A percentile compares a stretch with the other conserved stretches of the same genome.
Evolutionary conservation across 176 grass and related monocot species (phyloP).

Genomic region (Pharus latifolius): DNA sequence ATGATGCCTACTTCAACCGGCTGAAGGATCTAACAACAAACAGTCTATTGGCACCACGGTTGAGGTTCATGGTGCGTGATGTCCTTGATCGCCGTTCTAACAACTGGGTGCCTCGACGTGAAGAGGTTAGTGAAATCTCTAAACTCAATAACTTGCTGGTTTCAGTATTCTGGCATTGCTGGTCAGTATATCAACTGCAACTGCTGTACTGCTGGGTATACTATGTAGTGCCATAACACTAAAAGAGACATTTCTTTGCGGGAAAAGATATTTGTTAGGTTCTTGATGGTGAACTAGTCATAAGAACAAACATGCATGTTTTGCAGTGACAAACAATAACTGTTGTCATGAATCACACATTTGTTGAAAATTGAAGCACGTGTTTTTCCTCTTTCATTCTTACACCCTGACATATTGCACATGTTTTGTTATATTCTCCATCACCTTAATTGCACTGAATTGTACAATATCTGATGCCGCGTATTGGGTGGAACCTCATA

Average conservation of each 20-base stretch:
- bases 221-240: not conserved
- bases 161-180: not conserved
- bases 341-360: not conserved
- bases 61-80: conserved; percentile 72
- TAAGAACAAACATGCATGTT: not conserved
- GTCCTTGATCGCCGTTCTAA: conserved; percentile 71
- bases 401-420: not conserved
- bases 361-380: not conserved
- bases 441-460: not conserved
- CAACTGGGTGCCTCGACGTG: conserved; percentile 83
- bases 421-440: not conserved
- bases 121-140: conserved; percentile 52
- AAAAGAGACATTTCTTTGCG: not conserved
- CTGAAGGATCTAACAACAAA: conserved; percentile 62
- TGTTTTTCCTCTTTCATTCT: not conserved
- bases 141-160: not conserved
- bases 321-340: not conserved
- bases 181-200: not conserved
- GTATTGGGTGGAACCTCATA: not conserved
- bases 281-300: not conserved
- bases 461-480: not conserved
- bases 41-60: conserved; percentile 47
- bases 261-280: not conserved
- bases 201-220: not conserved
- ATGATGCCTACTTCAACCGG: conserved; percentile 75